Conservation (phyloP, 495 filamentous ascomycete genomes). For the Neurospora tetraspora region DNA sequence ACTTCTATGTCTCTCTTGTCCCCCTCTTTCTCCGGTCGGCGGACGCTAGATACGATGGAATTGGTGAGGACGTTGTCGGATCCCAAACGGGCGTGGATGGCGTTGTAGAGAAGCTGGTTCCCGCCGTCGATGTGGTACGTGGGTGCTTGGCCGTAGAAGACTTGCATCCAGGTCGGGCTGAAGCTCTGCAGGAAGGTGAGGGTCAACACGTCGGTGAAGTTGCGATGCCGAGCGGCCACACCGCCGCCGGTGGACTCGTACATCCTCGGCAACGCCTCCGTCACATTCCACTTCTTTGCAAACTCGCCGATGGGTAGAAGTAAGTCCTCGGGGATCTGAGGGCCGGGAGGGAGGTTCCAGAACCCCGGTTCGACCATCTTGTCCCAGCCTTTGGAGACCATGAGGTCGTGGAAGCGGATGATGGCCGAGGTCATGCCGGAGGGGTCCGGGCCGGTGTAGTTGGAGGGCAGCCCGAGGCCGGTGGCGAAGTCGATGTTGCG, state of each 20-base stretch:
- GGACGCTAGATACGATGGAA: conserved; percentile 13
- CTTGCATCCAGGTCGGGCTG: conserved; percentile 21
- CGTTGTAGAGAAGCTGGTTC: conserved; percentile 28
- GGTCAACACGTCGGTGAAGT: conserved; percentile 25
- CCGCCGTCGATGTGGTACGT: conserved; percentile 19
- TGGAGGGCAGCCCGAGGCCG: conserved; percentile 12
- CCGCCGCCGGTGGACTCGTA: conserved; percentile 14
- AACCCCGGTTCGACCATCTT: conserved; percentile 25
- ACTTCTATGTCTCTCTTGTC: conserved; percentile 15
- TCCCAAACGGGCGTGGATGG: conserved; percentile 17
- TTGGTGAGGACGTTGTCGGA: conserved; percentile 23
- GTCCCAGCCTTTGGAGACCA: conserved; percentile 21
- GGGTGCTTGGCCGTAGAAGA: conserved; percentile 7
- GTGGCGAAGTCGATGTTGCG: conserved; percentile 30
- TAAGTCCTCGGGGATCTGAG: conserved; percentile 30
- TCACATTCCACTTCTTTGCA: conserved; percentile 29
- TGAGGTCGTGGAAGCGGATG: conserved; percentile 22
- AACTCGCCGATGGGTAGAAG: conserved; percentile 33
- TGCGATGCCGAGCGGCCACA: conserved; percentile 16
- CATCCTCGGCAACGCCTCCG: conserved; percentile 23
- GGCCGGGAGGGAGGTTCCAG: conserved; percentile 22
- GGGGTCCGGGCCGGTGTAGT: conserved; percentile 5
- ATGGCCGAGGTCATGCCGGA: conserved; percentile 20
- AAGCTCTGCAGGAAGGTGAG: conserved; percentile 29
- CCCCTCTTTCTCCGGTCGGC: conserved; percentile 4